phyloP scores from a whole-genome alignment of 371 early-diverging fungal species.

The Gilbertella persicaria region DNA sequence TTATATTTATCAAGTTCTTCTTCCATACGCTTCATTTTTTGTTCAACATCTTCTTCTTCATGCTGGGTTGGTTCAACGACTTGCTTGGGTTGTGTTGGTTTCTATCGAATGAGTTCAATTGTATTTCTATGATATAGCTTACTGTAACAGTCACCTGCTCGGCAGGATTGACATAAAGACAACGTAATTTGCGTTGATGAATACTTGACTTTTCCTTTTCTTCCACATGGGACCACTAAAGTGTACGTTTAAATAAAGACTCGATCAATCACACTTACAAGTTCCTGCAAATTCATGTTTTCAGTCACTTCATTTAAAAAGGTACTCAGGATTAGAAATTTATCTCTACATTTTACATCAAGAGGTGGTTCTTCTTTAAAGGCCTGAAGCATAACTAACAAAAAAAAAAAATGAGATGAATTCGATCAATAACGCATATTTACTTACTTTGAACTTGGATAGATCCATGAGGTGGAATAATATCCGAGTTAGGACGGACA shows the following conservation, averaged over 20 bases:
- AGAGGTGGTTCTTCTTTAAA: conserved; percentile 70
- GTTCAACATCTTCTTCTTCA: conserved; percentile 7
- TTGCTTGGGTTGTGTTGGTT: too few relatives aligned
- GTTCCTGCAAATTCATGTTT: conserved; percentile 38
- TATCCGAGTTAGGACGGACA: conserved; percentile 87
- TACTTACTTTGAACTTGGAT: conserved; percentile 66
- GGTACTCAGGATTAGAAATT: conserved; percentile 77
- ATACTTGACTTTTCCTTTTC: conserved; percentile 7
- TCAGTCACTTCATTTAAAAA: conserved; percentile 26
- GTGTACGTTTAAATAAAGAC: neutral
- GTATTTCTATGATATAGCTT: too few relatives aligned
- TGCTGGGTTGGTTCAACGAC: neutral
- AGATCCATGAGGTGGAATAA: conserved; percentile 61
- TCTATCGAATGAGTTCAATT: too few relatives aligned
- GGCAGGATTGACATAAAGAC: conserved; percentile 8
- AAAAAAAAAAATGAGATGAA: neutral
- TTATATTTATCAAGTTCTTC: conserved; percentile 17
- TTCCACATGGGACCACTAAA: conserved; percentile 23
- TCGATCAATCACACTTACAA: conserved; percentile 22
- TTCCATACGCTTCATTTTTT: conserved; percentile 19
- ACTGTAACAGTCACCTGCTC: too few relatives aligned
- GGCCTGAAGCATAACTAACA: conserved; percentile 73
- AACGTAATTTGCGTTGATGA: conserved; percentile 21
- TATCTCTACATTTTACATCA: conserved; percentile 80
- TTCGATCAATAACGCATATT: neutral